Percentiles rank a stretch among this genome's conserved stretches.
Conservation (phyloP, 257 asterid genomes). For the Anisodus acutangulus region DNA sequence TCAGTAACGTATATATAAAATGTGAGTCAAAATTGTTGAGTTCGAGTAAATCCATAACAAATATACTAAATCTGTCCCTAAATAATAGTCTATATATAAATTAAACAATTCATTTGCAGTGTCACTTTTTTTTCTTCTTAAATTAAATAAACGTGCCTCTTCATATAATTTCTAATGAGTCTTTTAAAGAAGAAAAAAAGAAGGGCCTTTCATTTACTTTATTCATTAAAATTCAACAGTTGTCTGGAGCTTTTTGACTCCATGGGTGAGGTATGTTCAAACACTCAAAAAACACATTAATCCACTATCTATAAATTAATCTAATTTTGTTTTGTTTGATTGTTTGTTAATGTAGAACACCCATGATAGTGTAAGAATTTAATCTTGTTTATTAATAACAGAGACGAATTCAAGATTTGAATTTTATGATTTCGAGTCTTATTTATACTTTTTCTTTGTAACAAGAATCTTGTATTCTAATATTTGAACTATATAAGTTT, state of each 20-base stretch:
- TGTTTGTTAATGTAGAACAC: neutral
- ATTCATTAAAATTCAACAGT: too few relatives aligned
- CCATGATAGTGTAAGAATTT: neutral
- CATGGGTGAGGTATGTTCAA: constrained; percentile 31
- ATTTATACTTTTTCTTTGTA: too few relatives aligned
- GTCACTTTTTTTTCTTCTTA: neutral
- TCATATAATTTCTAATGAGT: neutral
- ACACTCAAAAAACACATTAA: neutral
- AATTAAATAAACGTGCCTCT: neutral
- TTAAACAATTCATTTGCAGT: constrained; percentile 24
- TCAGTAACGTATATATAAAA: too few relatives aligned
- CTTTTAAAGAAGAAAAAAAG: neutral
- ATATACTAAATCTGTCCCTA: too few relatives aligned
- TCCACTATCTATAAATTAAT: neutral
- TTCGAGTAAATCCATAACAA: too few relatives aligned
- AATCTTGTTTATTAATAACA: neutral
- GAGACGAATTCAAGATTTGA: neutral
- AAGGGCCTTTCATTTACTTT: constrained; percentile 2
- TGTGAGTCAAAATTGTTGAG: too few relatives aligned
- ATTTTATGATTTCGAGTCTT: neutral
- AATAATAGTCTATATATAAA: too few relatives aligned
- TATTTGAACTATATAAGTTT: too few relatives aligned
- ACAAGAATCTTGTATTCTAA: too few relatives aligned
- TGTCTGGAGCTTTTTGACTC: neutral
- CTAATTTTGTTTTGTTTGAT: neutral